Percentiles rank a stretch among this genome's conserved stretches.
Conservation (phyloP, 257 asterid species). For the Solanum chilense region DNA sequence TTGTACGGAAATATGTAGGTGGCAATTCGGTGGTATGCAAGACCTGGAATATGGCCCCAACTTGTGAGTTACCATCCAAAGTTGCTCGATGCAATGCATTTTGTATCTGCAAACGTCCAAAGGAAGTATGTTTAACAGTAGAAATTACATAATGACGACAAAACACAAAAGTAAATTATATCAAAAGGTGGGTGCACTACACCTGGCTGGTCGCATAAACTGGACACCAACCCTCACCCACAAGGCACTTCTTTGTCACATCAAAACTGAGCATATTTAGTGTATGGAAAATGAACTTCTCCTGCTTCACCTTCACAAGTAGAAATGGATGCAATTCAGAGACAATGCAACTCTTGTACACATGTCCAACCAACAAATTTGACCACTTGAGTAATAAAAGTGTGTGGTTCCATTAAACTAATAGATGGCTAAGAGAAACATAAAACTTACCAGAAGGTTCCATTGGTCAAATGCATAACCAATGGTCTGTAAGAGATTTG, state of each 20-base stretch:
- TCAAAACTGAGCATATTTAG: conserved; percentile 53
- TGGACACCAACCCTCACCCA: conserved; percentile 77
- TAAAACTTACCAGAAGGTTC: conserved; percentile 41
- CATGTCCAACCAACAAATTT: neutral
- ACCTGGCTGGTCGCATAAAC: conserved; percentile 48
- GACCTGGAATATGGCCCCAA: conserved; percentile 50
- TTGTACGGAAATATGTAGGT: conserved; percentile 54
- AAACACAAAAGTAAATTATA: neutral
- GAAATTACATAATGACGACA: neutral
- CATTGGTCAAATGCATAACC: conserved; percentile 43
- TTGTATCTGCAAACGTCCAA: conserved; percentile 31
- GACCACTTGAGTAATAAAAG: neutral
- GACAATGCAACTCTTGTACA: neutral
- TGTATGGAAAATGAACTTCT: conserved; percentile 38
- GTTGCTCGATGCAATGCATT: conserved; percentile 35
- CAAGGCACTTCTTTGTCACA: conserved; percentile 57
- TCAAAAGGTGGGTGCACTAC: neutral
- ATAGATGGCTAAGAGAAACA: neutral
- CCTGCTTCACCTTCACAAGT: conserved; percentile 41
- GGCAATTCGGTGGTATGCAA: conserved; percentile 47
- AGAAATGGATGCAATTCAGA: neutral
- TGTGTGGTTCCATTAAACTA: neutral
- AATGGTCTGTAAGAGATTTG: conserved; percentile 35
- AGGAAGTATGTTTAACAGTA: neutral
- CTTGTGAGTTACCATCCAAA: conserved; percentile 35